Base-by-base conservation (phyloP, 495 filamentous ascomycete species). In the Recurvomyces mirabilis region DNA sequence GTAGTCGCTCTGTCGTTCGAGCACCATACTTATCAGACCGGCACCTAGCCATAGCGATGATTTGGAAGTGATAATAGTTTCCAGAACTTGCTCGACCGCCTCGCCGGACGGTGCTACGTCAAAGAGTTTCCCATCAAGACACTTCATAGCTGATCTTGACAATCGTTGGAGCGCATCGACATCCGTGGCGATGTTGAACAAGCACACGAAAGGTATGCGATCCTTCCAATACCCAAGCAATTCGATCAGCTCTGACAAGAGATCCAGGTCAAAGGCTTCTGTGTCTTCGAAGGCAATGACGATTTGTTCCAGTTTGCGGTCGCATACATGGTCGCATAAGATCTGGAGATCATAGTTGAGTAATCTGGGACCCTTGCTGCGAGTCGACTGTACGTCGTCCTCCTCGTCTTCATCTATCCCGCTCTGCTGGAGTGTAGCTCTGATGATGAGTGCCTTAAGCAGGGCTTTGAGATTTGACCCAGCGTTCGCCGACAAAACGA, bases 311-410 rank as follows among this genome's bases (percentile, higher is more conserved):
- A 72, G 71, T 7, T 64, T 59, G 31, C 74, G 68, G 39, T 64
- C 64, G 32, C 68, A 67, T 12, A 86, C 69, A 55, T 76, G 75
- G 22, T 78, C 75, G 43, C 79, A 64, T 6, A 98, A 68, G n/a
- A 83, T 72, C 52, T 89, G 80, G 11, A 96, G 69, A 57, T 96
- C 93, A 56, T 96, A 96, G 49, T 82, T 82, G n/a, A 96, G 71
- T 36, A 86, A 73, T 64, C 79, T 81, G 23, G 74, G 72, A 1
- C 76, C 77, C 74, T 82, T 54, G 2, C 31, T 13, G 21, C 10
- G 45, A n/a, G 45, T 26, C 17, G 33, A 55, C 10, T 30, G 52
- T 62, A 78, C 75, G 51, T 75, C 66, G 58, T 72, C 72, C n/a
- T 67, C 66, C 13, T 72, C 76, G 23, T 73, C 75, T 23, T 70